A percentile compares a stretch with the other conserved stretches of the same genome.
phyloP scores from a whole-genome alignment of 148 eudicot species.

The Rhododendron kiyosumense region DNA sequence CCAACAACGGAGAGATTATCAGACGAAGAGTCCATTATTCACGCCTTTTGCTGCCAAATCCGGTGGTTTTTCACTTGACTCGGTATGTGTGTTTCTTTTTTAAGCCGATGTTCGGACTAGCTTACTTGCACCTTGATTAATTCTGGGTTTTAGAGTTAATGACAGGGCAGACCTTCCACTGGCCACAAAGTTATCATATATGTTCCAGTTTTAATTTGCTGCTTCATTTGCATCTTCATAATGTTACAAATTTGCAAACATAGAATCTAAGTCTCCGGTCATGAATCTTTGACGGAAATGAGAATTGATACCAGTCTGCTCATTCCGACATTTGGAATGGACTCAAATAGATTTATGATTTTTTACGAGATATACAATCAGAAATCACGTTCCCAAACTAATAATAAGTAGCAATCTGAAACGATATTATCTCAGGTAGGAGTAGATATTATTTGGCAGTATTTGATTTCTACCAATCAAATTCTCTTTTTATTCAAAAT shows the following conservation, averaged over 20 bases:
- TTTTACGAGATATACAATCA: too few species aligned
- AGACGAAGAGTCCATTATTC: constrained; percentile 6
- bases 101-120: not conserved
- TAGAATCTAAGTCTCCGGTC: not conserved
- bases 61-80: constrained; percentile 45
- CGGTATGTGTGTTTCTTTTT: constrained; percentile 24
- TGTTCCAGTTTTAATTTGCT: not conserved
- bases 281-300: not conserved
- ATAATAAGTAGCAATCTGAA: too few species aligned
- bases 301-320: not conserved
- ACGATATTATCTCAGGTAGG: too few species aligned
- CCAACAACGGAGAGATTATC: not conserved
- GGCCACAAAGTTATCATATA: not conserved
- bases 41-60: constrained; percentile 39
- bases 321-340: not conserved
- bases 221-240: not conserved
- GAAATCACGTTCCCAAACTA: too few species aligned
- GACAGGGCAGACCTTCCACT: too few species aligned
- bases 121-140: too few species aligned
- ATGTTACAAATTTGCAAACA: not conserved
- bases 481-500: too few species aligned
- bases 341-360: too few species aligned
- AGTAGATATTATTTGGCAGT: too few species aligned
- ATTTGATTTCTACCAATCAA: not conserved
- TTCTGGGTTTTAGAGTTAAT: too few species aligned